Evolutionary conservation across 371 early-diverging fungal genomes (phyloP).

Genomic region (Lichtheimia ramosa): DNA sequence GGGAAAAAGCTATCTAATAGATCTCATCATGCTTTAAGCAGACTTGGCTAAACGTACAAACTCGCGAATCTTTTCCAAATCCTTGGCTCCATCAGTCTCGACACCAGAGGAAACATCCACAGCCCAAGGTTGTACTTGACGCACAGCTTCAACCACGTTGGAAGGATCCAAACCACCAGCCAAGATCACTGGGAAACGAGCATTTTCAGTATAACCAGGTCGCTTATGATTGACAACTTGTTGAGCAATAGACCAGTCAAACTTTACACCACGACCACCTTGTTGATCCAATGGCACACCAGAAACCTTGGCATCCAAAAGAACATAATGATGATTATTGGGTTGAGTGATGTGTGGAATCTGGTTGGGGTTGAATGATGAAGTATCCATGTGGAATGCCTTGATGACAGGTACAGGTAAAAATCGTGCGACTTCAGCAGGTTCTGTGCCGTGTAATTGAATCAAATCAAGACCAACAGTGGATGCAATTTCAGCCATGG

Average conservation of each 20-base stretch:
- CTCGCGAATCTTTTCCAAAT: slow-evolving; percentile 61
- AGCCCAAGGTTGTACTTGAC: slow-evolving; percentile 73
- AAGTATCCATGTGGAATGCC: slow-evolving; percentile 79
- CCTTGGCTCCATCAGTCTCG: slow-evolving; percentile 76
- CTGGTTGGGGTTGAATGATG: slow-evolving; percentile 30
- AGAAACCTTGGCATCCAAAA: slow-evolving; percentile 73
- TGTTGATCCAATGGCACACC: slow-evolving; percentile 51
- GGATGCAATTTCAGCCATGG: slow-evolving; percentile 69
- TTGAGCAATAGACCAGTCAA: slow-evolving; percentile 81
- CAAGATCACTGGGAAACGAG: slow-evolving; percentile 70
- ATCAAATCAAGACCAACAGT: slow-evolving; percentile 81
- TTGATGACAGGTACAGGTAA: slow-evolving; percentile 87
- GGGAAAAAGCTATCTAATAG: no score
- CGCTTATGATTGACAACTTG: slow-evolving; percentile 46
- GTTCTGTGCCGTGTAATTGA: slow-evolving; percentile 91
- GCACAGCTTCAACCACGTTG: slow-evolving; percentile 78
- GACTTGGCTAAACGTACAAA: slow-evolving; percentile 64
- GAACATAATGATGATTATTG: slow-evolving; percentile 64
- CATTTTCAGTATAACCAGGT: slow-evolving; percentile 20
- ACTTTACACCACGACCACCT: slow-evolving; percentile 71
- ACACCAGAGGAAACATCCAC: slow-evolving; percentile 95
- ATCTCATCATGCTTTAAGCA: background rate
- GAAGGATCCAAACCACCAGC: slow-evolving; percentile 90
- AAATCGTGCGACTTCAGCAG: slow-evolving; percentile 59
- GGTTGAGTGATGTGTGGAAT: slow-evolving; percentile 50